Evolutionary conservation across 108 stramenopile genomes (phyloP).

Genomic region (Aurantiochytrium sp.): DNA sequence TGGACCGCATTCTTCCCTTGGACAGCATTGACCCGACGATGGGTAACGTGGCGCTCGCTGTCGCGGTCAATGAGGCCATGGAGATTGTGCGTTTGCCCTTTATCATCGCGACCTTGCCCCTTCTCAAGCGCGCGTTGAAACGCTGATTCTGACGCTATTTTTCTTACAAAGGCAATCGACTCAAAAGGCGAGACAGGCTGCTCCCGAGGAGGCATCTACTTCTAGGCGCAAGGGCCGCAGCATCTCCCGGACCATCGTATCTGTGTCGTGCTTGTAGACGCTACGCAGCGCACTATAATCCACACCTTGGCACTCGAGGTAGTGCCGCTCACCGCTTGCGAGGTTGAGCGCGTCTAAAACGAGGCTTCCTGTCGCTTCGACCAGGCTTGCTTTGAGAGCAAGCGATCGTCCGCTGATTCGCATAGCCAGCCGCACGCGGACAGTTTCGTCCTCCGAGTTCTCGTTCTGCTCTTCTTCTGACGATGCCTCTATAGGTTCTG

Average conservation of each 20-base stretch:
- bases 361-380: background rate
- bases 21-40: background rate
- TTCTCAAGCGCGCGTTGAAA: background rate
- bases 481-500: no score
- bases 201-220: background rate
- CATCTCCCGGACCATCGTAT: background rate
- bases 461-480: background rate
- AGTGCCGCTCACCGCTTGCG: background rate
- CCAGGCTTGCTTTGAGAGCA: background rate
- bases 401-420: background rate
- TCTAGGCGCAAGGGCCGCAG: background rate
- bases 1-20: background rate
- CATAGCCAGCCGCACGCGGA: background rate
- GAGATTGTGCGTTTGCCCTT: background rate
- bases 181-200: background rate
- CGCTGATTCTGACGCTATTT: no score
- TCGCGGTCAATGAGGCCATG: background rate
- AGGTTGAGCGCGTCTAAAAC: background rate
- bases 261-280: background rate
- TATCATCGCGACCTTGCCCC: background rate
- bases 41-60: conserved; percentile 8
- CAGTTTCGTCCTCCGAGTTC: background rate
- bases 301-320: background rate
- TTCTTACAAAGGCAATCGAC: background rate
- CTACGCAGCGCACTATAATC: background rate